These are phyloP conservation scores for Kappamyces sp. DNA, from an alignment of 192 early-diverging fungal genomes.

Conservation along the genomic window DNA sequence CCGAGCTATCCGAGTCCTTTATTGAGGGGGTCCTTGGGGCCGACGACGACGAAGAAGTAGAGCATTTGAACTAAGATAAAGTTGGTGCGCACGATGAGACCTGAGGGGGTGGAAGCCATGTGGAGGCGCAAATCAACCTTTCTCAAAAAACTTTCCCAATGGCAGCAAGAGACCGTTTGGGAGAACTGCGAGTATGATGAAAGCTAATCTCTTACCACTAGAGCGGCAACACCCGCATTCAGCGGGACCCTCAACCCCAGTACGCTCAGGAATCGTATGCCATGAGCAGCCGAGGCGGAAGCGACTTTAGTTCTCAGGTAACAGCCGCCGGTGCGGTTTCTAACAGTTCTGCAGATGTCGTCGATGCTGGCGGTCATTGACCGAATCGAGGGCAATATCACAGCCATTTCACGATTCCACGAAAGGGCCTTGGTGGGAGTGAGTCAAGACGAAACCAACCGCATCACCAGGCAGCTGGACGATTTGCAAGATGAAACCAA, in stretches of 20 bases:
- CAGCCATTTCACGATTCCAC: constrained; percentile 4
- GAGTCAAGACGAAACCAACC: constrained; percentile 15
- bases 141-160: not conserved
- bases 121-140: not conserved
- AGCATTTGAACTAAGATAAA: constrained; percentile 8
- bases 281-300: constrained; percentile 5
- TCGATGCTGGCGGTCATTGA: constrained; percentile 9
- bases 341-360: constrained; percentile 1
- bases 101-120: not conserved
- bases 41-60: not conserved
- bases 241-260: constrained; percentile 6
- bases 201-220: not conserved
- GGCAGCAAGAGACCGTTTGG: constrained; percentile 11
- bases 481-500: constrained; percentile 24
- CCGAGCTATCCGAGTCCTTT: too few relatives aligned
- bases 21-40: too few relatives aligned
- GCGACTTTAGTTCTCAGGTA: not conserved
- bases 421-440: constrained; percentile 15
- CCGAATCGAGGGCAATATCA: constrained; percentile 8
- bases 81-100: not conserved
- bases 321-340: not conserved
- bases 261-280: not conserved
- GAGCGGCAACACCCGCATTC: constrained; percentile 3
- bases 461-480: constrained; percentile 27
- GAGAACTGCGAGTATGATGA: constrained; percentile 4